Conservation (phyloP, 192 early-diverging fungal genomes). For the Obelidium mucronatum region DNA sequence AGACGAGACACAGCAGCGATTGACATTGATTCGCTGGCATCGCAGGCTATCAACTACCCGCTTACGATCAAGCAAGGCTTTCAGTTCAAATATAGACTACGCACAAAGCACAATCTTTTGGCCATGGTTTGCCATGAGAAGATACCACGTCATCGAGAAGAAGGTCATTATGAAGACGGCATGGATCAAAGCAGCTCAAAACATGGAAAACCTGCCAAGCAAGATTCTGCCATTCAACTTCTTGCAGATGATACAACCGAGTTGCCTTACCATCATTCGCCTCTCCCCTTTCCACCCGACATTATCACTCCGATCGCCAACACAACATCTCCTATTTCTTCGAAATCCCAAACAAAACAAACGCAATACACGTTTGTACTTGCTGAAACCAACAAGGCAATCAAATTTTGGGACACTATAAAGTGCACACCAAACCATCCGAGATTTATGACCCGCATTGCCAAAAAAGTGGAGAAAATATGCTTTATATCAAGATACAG, state of each 20-base stretch:
- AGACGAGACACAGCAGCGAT: no score
- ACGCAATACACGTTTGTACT: slow-evolving; percentile 42
- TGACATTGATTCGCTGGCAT: no score
- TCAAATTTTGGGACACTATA: slow-evolving; percentile 51
- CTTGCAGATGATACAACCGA: neutral
- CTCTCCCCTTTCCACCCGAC: neutral
- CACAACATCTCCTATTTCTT: no score
- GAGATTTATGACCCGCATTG: slow-evolving; percentile 24
- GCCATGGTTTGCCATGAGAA: slow-evolving; percentile 34
- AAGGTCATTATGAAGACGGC: slow-evolving; percentile 21
- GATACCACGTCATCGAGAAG: slow-evolving; percentile 43
- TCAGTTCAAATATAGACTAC: slow-evolving; percentile 39
- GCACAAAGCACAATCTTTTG: slow-evolving; percentile 30
- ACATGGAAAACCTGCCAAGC: neutral
- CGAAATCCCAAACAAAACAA: neutral
- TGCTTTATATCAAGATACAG: slow-evolving; percentile 40
- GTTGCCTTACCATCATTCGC: neutral
- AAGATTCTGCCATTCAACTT: slow-evolving; percentile 7
- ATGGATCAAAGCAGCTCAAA: slow-evolving; percentile 14
- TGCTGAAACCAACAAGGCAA: slow-evolving; percentile 40
- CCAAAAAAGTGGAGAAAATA: slow-evolving; percentile 38
- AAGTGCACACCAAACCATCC: slow-evolving; percentile 10
- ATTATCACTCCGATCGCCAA: neutral
- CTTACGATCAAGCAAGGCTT: slow-evolving; percentile 51
- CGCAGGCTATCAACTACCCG: no score